A percentile compares a stretch with the other conserved stretches of the same genome.
These are phyloP conservation scores for Camellia sinensis DNA, from an alignment of 148 eudicot genomes.

Conservation along the genomic window DNA sequence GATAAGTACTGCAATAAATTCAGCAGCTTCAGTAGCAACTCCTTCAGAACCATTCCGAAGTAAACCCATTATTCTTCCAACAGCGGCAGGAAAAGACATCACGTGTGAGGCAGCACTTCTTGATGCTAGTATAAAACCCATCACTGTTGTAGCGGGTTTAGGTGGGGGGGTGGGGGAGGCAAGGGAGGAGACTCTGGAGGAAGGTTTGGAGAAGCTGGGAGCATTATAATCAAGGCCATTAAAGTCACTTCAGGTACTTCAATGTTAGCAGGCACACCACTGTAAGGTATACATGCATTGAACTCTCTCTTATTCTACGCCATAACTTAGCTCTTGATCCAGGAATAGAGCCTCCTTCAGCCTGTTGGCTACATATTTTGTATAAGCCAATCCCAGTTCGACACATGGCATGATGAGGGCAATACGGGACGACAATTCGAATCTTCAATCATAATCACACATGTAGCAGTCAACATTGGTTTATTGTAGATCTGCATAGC, in stretches of 20 bases:
- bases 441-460: too few relatives aligned
- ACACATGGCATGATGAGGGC: too few relatives aligned
- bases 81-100: slow-evolving; percentile 97
- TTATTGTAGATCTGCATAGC: too few relatives aligned
- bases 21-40: slow-evolving; percentile 89
- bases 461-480: too few relatives aligned
- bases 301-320: slow-evolving; percentile 94
- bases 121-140: slow-evolving; percentile 82
- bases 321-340: slow-evolving; percentile 97
- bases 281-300: slow-evolving; percentile 85
- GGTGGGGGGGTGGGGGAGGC: slow-evolving; percentile 98
- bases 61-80: slow-evolving; percentile 95
- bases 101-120: slow-evolving; percentile 95
- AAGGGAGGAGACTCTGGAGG: slow-evolving; percentile 87
- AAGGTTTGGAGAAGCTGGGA: slow-evolving; percentile 87
- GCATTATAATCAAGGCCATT: slow-evolving; percentile 95
- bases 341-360: slow-evolving; percentile 85
- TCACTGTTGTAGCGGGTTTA: slow-evolving; percentile 96
- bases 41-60: slow-evolving; percentile 97
- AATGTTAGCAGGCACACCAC: slow-evolving; percentile 76
- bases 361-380: too few relatives aligned
- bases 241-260: slow-evolving; percentile 98
- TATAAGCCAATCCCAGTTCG: too few relatives aligned
- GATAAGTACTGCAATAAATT: slow-evolving; percentile 79
- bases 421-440: too few relatives aligned